Evolutionary conservation across 139 green algal genomes (phyloP).

Genomic region (Marvania coccoides): DNA sequence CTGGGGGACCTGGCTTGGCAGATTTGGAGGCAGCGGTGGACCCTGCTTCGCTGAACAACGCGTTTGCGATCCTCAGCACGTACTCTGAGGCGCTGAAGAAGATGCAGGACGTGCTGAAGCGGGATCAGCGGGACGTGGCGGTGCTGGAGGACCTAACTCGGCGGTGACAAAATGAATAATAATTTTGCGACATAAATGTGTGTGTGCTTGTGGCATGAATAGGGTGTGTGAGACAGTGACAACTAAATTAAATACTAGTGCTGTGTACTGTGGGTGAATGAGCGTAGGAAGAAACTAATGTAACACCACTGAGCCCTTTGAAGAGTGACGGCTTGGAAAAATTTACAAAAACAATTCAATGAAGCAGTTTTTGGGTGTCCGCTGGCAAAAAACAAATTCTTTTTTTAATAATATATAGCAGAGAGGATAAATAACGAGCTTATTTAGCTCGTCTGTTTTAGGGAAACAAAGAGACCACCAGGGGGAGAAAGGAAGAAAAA

Average conservation of each 20-base stretch:
- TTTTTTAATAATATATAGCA: no score
- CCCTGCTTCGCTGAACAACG: constrained; percentile 11
- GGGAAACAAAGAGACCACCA: no score
- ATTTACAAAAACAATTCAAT: no score
- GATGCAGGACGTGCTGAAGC: constrained; percentile 16
- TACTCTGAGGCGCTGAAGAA: constrained; percentile 24
- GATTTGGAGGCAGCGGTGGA: constrained; percentile 11
- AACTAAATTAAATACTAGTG: no score
- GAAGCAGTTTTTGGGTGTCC: no score
- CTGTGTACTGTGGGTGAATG: neutral
- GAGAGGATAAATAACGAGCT: no score
- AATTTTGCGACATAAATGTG: neutral
- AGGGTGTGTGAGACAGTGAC: no score
- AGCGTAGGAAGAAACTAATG: neutral
- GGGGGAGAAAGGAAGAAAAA: no score
- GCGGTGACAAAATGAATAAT: neutral
- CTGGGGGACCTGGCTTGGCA: neutral
- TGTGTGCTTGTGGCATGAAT: neutral
- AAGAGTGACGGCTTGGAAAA: neutral
- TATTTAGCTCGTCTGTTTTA: no score
- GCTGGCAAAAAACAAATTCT: no score
- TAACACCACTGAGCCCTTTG: neutral
- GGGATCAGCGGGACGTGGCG: constrained; percentile 23
- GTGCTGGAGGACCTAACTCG: constrained; percentile 14
- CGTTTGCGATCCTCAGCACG: constrained; percentile 17